Percentiles rank a stretch among this genome's conserved stretches.
Evolutionary conservation across 2,329 filamentous ascomycete genomes (phyloP).

Genomic region (Pyricularia grisea): DNA sequence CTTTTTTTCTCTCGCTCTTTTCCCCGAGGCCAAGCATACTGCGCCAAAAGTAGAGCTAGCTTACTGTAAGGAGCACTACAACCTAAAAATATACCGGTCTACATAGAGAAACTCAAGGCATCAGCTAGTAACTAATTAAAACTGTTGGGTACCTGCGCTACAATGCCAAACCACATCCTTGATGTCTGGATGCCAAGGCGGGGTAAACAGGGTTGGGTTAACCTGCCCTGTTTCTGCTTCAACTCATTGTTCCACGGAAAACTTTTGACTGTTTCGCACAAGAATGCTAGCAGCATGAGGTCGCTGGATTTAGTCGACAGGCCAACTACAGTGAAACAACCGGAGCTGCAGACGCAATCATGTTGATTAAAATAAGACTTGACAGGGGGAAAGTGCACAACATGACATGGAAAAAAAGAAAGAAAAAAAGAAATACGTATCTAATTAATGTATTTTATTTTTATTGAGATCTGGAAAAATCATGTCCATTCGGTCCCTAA

Average conservation of each 20-base stretch:
- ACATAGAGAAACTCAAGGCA: too few species aligned
- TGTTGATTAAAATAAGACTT: not conserved
- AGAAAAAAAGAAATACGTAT: not conserved
- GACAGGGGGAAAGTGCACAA: not conserved
- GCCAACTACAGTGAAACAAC: not conserved
- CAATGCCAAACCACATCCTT: not conserved
- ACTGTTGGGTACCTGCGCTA: not conserved
- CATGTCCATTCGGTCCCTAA: not conserved
- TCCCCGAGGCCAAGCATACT: too few species aligned
- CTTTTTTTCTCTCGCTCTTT: too few species aligned
- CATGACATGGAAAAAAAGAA: too few species aligned
- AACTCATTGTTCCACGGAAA: not conserved
- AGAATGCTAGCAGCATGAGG: not conserved
- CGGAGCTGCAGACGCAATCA: not conserved
- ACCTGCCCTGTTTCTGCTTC: not conserved
- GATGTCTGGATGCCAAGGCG: not conserved
- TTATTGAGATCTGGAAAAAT: not conserved
- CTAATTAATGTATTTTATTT: not conserved
- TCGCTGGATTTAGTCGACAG: not conserved
- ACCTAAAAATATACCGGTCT: too few species aligned
- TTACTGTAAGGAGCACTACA: too few species aligned
- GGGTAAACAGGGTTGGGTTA: not conserved
- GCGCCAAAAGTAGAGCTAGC: too few species aligned
- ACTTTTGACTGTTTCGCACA: not conserved
- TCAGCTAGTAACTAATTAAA: too few species aligned